Conservation (phyloP, 2,329 filamentous ascomycete genomes). For the Trichoderma simmonsii region DNA sequence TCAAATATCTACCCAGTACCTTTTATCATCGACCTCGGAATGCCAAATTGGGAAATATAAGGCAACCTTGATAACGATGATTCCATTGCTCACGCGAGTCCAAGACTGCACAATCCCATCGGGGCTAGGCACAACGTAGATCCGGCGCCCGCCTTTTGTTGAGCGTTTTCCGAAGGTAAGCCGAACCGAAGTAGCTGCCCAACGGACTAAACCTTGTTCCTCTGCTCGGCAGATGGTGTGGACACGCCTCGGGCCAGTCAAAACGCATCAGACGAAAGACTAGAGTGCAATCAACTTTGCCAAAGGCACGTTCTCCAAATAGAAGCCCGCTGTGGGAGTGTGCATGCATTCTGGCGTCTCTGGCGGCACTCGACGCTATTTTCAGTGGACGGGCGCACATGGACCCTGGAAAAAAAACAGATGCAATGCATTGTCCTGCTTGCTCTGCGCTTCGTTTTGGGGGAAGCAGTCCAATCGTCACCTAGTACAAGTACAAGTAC, state of each 20-base stretch:
- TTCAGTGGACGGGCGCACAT: not conserved
- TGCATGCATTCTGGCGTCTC: not conserved
- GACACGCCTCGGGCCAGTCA: not conserved
- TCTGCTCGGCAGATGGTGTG: slow-evolving; percentile 1
- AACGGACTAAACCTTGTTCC: slow-evolving; percentile 12
- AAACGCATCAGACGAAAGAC: not conserved
- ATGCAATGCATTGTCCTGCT: not conserved
- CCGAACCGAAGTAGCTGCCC: slow-evolving; percentile 7
- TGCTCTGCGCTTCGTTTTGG: not conserved
- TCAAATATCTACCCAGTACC: not conserved
- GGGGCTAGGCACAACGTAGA: not conserved
- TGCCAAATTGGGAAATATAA: not conserved
- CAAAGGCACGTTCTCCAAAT: not conserved
- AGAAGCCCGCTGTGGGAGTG: not conserved
- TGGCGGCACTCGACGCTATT: not conserved
- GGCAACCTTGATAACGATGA: not conserved
- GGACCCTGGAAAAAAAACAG: not conserved
- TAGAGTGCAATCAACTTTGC: not conserved
- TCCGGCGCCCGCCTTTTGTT: not conserved
- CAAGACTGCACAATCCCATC: not conserved
- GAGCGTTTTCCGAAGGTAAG: not conserved
- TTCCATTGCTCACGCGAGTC: too few relatives aligned
- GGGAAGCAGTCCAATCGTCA: not conserved
- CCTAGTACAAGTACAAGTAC: not conserved
- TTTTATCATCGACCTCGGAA: not conserved